Evolutionary conservation across 2,329 filamentous ascomycete genomes (phyloP).

Genomic region (Tolypocladium amazonense): DNA sequence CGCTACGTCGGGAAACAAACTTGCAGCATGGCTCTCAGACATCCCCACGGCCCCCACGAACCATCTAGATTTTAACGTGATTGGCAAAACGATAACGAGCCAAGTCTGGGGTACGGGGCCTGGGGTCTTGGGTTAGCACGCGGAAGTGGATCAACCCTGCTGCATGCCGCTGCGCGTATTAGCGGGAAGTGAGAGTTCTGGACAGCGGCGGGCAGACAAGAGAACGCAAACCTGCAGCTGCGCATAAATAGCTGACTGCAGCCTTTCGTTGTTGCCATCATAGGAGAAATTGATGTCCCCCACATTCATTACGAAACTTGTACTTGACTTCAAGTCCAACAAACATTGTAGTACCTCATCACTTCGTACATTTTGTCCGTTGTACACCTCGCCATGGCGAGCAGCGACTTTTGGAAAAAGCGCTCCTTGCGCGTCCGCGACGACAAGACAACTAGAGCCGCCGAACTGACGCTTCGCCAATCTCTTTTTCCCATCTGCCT

Average conservation of each 20-base stretch:
- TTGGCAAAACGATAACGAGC: background rate
- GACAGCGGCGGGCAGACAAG: background rate
- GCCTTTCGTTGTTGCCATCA: background rate
- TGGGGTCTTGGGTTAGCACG: background rate
- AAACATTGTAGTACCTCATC: background rate
- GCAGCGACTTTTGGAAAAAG: slow-evolving; percentile 32
- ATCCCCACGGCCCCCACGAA: background rate
- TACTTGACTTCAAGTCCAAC: background rate
- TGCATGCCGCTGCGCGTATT: background rate
- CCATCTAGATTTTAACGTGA: background rate
- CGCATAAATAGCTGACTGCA: background rate
- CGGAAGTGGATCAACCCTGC: background rate
- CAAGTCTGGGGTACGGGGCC: background rate
- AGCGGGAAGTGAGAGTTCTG: background rate
- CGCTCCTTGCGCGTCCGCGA: slow-evolving; percentile 34
- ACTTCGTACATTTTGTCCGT: background rate
- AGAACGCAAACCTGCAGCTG: background rate
- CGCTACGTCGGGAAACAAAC: background rate
- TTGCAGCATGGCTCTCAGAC: background rate
- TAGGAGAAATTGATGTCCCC: background rate
- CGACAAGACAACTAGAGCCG: slow-evolving; percentile 27
- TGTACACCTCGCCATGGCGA: slow-evolving; percentile 18
- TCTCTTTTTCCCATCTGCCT: slow-evolving; percentile 57
- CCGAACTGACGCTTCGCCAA: slow-evolving; percentile 52
- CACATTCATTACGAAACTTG: background rate